Evolutionary conservation across 2,329 filamentous ascomycete species (phyloP).

Genomic region (Cytospora paraplurivora): DNA sequence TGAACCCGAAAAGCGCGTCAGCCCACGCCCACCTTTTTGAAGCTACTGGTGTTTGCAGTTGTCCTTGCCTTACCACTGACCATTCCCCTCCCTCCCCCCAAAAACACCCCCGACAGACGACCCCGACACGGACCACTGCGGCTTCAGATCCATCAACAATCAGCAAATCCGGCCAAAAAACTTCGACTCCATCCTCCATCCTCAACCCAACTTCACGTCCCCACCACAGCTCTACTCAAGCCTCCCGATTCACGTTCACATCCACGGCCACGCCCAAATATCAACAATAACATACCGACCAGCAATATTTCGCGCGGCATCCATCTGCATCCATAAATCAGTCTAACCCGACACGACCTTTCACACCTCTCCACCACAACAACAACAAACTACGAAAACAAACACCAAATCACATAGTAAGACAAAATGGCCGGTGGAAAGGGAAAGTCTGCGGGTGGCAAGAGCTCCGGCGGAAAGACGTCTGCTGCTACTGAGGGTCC

Average conservation of each 20-base stretch:
- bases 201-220: slow-evolving; percentile 16
- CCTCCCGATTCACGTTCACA: not conserved
- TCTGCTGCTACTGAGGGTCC: slow-evolving; percentile 60
- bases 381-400: not conserved
- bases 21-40: not conserved
- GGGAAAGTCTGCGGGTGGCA: slow-evolving; percentile 89
- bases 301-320: not conserved
- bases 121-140: too few relatives aligned
- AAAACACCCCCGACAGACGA: too few relatives aligned
- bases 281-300: slow-evolving; percentile 6
- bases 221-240: slow-evolving; percentile 23
- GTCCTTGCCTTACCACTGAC: too few relatives aligned
- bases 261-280: not conserved
- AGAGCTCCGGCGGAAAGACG: slow-evolving; percentile 80
- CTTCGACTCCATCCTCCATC: slow-evolving; percentile 20
- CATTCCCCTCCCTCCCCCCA: too few relatives aligned
- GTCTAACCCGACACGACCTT: not conserved
- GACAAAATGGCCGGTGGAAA: slow-evolving; percentile 77
- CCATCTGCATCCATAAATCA: not conserved
- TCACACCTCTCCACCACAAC: not conserved
- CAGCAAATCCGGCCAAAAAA: slow-evolving; percentile 15
- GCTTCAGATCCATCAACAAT: slow-evolving; percentile 9
- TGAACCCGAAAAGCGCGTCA: not conserved
- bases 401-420: not conserved
- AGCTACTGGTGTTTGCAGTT: too few relatives aligned